phyloP scores from a whole-genome alignment of 306 rosid genomes.

The Adenanthera pavonina region DNA sequence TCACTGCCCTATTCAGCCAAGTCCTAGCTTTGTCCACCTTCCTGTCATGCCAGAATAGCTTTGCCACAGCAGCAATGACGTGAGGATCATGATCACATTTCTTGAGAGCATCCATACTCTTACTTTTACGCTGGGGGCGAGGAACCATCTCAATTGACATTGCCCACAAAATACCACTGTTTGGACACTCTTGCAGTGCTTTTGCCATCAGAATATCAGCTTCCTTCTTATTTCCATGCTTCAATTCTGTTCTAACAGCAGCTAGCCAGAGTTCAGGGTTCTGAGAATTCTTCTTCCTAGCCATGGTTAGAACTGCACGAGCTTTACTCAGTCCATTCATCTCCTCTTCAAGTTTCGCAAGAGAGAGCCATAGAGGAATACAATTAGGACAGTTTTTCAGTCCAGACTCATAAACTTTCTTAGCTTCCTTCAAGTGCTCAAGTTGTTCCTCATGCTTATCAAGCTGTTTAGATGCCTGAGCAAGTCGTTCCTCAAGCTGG shows the following conservation, averaged over 20 bases:
- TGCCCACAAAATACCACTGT: slow-evolving; percentile 89
- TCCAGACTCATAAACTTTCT: slow-evolving; percentile 78
- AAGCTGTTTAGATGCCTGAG: slow-evolving; percentile 36
- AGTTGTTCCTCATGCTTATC: slow-evolving; percentile 55
- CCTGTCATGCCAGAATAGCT: slow-evolving; percentile 86
- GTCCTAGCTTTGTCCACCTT: slow-evolving; percentile 92
- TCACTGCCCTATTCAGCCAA: slow-evolving; percentile 90
- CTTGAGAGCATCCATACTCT: slow-evolving; percentile 89
- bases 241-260: slow-evolving; percentile 82
- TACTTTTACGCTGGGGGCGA: slow-evolving; percentile 86
- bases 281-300: slow-evolving; percentile 87
- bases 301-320: slow-evolving; percentile 89
- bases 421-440: slow-evolving; percentile 70
- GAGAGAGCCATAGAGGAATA: slow-evolving; percentile 85
- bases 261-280: slow-evolving; percentile 94
- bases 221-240: slow-evolving; percentile 85
- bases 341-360: slow-evolving; percentile 87
- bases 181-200: slow-evolving; percentile 88
- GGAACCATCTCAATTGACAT: slow-evolving; percentile 94
- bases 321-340: slow-evolving; percentile 85
- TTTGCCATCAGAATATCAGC: slow-evolving; percentile 92
- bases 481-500: slow-evolving; percentile 82
- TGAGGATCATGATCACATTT: slow-evolving; percentile 93
- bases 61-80: slow-evolving; percentile 85
- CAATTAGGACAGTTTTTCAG: slow-evolving; percentile 72